A percentile compares a stretch with the other conserved stretches of the same genome.
phyloP scores from a whole-genome alignment of 2,329 filamentous ascomycete species.

The Truncatella angustata region DNA sequence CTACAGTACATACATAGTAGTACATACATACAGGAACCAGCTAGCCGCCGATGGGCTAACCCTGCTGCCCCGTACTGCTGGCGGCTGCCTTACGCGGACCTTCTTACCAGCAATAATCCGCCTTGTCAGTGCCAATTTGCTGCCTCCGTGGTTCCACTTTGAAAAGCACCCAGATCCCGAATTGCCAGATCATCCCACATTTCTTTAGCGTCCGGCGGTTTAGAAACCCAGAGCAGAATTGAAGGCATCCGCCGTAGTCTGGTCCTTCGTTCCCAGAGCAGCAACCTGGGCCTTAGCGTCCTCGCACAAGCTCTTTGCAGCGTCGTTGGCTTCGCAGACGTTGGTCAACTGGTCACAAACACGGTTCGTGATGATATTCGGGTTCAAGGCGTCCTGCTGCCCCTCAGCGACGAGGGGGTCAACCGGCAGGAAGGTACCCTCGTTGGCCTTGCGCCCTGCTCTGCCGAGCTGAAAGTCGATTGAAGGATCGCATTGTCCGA shows the following conservation, averaged over 20 bases:
- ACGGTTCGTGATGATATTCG: conserved; percentile 62
- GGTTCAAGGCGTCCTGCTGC: conserved; percentile 57
- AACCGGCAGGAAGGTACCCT: conserved; percentile 58
- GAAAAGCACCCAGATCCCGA: no score
- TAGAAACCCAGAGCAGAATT: conserved; percentile 40
- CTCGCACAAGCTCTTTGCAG: conserved; percentile 46
- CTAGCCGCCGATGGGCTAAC: no score
- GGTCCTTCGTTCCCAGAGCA: conserved; percentile 47
- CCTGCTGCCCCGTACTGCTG: no score
- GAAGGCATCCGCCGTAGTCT: conserved; percentile 46
- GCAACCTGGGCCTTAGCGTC: conserved; percentile 48
- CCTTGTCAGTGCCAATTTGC: no score
- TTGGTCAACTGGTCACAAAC: conserved; percentile 61
- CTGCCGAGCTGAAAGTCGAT: conserved; percentile 58
- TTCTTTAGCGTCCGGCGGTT: conserved; percentile 5
- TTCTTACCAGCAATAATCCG: no score
- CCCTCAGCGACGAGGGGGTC: conserved; percentile 54
- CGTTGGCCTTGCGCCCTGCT: conserved; percentile 43
- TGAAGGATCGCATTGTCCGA: conserved; percentile 47
- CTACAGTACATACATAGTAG: no score
- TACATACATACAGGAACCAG: no score
- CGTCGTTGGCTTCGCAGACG: conserved; percentile 56
- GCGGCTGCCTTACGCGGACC: no score
- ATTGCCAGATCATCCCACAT: neutral
- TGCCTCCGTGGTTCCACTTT: no score